phyloP scores from a whole-genome alignment of 2,329 filamentous ascomycete genomes.

The Blastomyces silverae region DNA sequence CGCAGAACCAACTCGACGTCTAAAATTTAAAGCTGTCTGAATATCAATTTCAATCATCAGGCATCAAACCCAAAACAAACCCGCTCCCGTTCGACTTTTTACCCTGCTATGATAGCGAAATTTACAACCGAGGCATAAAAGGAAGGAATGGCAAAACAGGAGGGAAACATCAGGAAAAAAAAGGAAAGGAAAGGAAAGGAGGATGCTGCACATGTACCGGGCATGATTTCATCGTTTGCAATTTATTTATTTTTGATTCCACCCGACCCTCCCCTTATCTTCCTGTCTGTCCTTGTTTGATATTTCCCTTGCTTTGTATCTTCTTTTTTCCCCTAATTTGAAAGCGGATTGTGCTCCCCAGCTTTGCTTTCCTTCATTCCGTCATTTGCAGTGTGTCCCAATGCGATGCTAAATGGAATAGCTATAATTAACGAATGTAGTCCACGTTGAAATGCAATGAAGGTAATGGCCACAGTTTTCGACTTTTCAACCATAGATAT shows the following conservation, averaged over 20 bases:
- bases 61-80: background rate
- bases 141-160: background rate
- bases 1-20: conserved; percentile 8
- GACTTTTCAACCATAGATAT: background rate
- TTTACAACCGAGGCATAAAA: background rate
- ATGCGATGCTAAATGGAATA: background rate
- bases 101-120: background rate
- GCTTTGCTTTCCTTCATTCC: background rate
- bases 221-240: background rate
- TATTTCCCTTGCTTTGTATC: background rate
- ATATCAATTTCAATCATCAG: background rate
- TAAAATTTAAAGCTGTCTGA: background rate
- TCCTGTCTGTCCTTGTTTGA: background rate
- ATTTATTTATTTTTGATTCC: background rate
- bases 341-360: too few species aligned
- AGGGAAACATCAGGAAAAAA: background rate
- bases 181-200: background rate
- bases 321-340: background rate
- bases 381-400: background rate
- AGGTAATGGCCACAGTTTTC: background rate
- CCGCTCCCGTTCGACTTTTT: background rate
- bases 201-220: background rate
- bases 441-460: background rate
- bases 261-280: background rate
- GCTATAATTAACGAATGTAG: background rate